Evolutionary conservation across 371 early-diverging fungal genomes (phyloP).

Genomic region (Rhizopus stolonifer): DNA sequence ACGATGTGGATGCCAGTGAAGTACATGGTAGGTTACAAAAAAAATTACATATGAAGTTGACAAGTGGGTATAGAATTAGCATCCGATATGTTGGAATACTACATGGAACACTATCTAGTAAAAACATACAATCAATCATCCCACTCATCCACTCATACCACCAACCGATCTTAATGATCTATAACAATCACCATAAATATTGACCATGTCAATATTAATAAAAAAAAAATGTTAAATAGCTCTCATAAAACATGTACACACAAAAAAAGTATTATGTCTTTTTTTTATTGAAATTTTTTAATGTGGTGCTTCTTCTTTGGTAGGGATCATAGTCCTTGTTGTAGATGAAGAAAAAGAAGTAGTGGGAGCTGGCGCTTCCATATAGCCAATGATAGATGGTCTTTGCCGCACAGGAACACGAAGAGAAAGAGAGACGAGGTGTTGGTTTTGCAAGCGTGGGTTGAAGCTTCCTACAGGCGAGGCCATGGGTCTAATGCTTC

Average conservation of each 20-base stretch:
- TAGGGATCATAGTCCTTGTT: slow-evolving; percentile 43
- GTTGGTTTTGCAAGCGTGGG: slow-evolving; percentile 33
- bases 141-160: slow-evolving; percentile 17
- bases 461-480: slow-evolving; percentile 32
- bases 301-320: slow-evolving; percentile 17
- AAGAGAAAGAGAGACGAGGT: slow-evolving; percentile 26
- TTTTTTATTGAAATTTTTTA: no score
- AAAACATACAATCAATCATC: slow-evolving; percentile 12
- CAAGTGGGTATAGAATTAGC: slow-evolving; percentile 34
- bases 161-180: background rate
- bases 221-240: slow-evolving; percentile 2
- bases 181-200: background rate
- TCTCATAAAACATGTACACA: background rate
- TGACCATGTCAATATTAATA: background rate
- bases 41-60: no score
- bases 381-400: slow-evolving; percentile 30
- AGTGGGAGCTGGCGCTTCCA: slow-evolving; percentile 27
- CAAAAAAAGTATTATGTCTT: background rate
- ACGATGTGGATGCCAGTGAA: slow-evolving; percentile 27
- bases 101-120: slow-evolving; percentile 27
- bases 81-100: slow-evolving; percentile 35
- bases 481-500: slow-evolving; percentile 10
- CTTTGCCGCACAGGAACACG: slow-evolving; percentile 11
- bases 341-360: slow-evolving; percentile 45
- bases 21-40: slow-evolving; percentile 25